A percentile compares a stretch with the other conserved stretches of the same genome.
These are phyloP conservation scores for Mycena pura DNA, from an alignment of 768 basidiomycete species.

Conservation along the genomic window DNA sequence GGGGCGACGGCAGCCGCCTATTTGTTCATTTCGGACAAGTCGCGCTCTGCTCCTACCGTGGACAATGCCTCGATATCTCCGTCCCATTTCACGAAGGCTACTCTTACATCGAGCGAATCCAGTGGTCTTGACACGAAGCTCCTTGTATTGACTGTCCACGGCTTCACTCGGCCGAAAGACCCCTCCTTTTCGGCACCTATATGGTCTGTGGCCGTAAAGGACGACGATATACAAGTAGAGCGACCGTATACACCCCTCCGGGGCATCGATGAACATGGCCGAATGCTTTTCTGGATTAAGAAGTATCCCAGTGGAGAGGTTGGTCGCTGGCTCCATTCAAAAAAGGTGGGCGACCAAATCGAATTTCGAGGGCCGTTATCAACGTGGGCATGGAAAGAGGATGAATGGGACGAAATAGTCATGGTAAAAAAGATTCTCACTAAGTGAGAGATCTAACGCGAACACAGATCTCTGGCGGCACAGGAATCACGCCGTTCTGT, in stretches of 20 bases:
- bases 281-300: conserved; percentile 83
- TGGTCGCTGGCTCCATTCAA: conserved; percentile 81
- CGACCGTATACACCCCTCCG: conserved; percentile 83
- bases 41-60: conserved; percentile 51
- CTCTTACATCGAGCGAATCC: conserved; percentile 57
- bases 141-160: conserved; percentile 65
- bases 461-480: conserved; percentile 84
- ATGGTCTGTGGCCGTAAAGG: conserved; percentile 84
- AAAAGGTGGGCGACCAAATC: conserved; percentile 66
- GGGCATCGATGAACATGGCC: conserved; percentile 69
- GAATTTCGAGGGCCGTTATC: conserved; percentile 79
- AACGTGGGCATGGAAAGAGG: conserved; percentile 66
- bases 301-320: conserved; percentile 82
- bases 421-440: conserved; percentile 54
- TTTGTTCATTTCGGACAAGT: conserved; percentile 57
- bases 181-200: conserved; percentile 48
- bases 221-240: conserved; percentile 89
- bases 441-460: neutral
- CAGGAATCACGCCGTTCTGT: conserved; percentile 86
- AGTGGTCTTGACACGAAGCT: conserved; percentile 68
- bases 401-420: conserved; percentile 77
- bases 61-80: conserved; percentile 48
- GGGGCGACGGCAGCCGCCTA: conserved; percentile 54
- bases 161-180: conserved; percentile 35
- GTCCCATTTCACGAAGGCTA: conserved; percentile 65